Percentiles rank a stretch among this genome's conserved stretches.
phyloP scores from a whole-genome alignment of 2,329 filamentous ascomycete species.

The Botrytis cinerea region DNA sequence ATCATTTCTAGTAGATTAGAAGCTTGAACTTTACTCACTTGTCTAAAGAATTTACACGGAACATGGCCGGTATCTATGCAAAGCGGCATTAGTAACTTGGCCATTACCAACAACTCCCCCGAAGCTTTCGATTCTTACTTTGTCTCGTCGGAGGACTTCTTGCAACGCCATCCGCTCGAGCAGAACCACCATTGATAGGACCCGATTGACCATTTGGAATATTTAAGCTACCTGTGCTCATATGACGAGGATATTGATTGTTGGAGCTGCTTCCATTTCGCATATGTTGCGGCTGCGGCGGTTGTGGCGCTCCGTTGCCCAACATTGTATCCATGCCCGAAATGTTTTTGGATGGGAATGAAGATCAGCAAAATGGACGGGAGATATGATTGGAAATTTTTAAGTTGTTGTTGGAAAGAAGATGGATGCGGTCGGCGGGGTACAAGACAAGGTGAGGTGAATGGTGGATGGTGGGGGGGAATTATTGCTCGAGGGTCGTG shows the following conservation, averaged over 20 bases:
- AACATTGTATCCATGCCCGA: conserved; percentile 22
- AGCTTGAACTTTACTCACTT: conserved; percentile 13
- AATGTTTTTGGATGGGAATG: background rate
- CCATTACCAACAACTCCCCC: background rate
- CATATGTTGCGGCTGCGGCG: conserved; percentile 22
- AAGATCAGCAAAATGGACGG: background rate
- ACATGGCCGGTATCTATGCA: conserved; percentile 25
- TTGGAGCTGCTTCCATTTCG: conserved; percentile 24
- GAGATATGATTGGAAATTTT: conserved; percentile 1
- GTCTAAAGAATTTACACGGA: conserved; percentile 27
- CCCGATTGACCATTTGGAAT: conserved; percentile 23
- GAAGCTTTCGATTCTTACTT: conserved; percentile 20
- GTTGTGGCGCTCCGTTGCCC: conserved; percentile 22
- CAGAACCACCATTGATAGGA: conserved; percentile 1
- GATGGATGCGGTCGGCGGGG: conserved; percentile 14
- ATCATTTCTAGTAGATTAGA: background rate
- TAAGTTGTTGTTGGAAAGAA: conserved; percentile 8
- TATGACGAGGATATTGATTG: conserved; percentile 25
- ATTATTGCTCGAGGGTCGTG: background rate
- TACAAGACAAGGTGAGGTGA: conserved; percentile 8
- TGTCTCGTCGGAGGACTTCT: conserved; percentile 25
- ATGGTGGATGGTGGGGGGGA: background rate
- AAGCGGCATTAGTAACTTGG: conserved; percentile 17
- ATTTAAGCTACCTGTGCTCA: conserved; percentile 23
- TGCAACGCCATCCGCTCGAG: conserved; percentile 22